These are phyloP conservation scores for Candida jianshihensis DNA, from an alignment of 805 yeast species.

Conservation along the genomic window DNA sequence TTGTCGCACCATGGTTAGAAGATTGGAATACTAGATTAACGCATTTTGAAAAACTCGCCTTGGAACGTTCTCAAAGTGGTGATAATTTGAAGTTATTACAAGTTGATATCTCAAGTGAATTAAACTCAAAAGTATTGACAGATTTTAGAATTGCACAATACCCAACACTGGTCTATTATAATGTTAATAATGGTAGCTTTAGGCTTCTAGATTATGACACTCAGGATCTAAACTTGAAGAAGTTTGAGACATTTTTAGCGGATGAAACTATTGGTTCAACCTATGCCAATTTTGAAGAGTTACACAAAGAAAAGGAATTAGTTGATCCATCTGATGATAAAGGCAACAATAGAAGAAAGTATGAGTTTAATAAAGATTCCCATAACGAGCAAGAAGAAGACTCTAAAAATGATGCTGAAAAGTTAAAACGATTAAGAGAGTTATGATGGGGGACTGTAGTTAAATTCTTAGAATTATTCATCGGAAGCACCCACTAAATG, in stretches of 20 bases:
- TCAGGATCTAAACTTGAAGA: slow-evolving; percentile 20
- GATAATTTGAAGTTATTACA: slow-evolving; percentile 22
- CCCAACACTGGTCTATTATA: slow-evolving; percentile 26
- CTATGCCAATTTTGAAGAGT: slow-evolving; percentile 7
- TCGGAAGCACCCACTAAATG: too few species aligned
- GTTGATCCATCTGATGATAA: slow-evolving; percentile 13
- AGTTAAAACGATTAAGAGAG: slow-evolving; percentile 17
- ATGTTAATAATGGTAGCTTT: slow-evolving; percentile 8
- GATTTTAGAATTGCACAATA: slow-evolving; percentile 22
- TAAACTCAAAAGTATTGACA: slow-evolving; percentile 22
- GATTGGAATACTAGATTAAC: slow-evolving; percentile 27
- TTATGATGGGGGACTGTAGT: slow-evolving; percentile 3
- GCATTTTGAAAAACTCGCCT: slow-evolving; percentile 26
- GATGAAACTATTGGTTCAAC: slow-evolving; percentile 16
- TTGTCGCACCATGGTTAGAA: slow-evolving; percentile 31
- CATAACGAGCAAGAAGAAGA: slow-evolving; percentile 13
- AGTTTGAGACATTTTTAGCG: slow-evolving; percentile 23
- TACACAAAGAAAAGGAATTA: slow-evolving; percentile 7
- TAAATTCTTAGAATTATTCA: neutral
- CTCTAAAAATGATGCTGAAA: slow-evolving; percentile 8
- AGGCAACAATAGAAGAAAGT: slow-evolving; percentile 15
- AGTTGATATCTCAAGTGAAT: slow-evolving; percentile 27
- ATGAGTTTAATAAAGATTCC: slow-evolving; percentile 9
- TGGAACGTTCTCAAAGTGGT: slow-evolving; percentile 3
- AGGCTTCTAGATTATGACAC: slow-evolving; percentile 7